Evolutionary conservation across 768 basidiomycete species (phyloP), one percentile per base, ranked within the genome.

Genomic region (Podaxis mareebaensis): DNA sequence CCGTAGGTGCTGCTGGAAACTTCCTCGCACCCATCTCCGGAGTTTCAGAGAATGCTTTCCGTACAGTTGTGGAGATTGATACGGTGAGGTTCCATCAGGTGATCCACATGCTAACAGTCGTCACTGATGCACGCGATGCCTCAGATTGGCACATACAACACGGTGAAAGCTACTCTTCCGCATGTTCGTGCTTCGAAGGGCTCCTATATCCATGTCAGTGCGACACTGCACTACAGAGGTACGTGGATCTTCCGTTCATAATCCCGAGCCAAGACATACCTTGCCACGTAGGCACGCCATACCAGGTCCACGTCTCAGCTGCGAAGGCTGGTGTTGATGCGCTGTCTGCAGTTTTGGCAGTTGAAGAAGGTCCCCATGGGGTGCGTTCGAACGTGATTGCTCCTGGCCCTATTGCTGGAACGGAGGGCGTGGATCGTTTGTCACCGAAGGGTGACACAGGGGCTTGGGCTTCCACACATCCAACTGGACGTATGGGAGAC

Each of bases 301-400:
- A 88, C 74, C 96, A 98, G 76, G 93, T 86, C 7, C 96, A 98
- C 70, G 94, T 96, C 12, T 93, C 93, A 12, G 93, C 95, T 8
- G 96, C 96, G 24, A 99, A 99, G 75, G 95, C 96, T 0, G 96
- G 84, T 17, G 86, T 99, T 39, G 96, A 99, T 71, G 94, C 95
- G 0, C 79, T 95, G 4, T 93, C 92, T 60, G 81, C 83, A 1
- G 95, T 93, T 2, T 76, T 98, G 28, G 95, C 96, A 1, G 85
- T 96, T 12, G 96, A 99, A 76, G 95, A 96, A 77, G 96, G 96
- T 1, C 96, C 96, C 3, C 84, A 87, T 68, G 96, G 96, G n/a
- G 87, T 99, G 20, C 88, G 96, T 52, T 92, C 93, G 17, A 97
- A 94, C 68, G 86, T 92, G 53, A 87, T 95, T 67, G 83, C 92